Base-by-base conservation (phyloP, 805 yeast genomes). In the Barnettozyma vustinii region DNA sequence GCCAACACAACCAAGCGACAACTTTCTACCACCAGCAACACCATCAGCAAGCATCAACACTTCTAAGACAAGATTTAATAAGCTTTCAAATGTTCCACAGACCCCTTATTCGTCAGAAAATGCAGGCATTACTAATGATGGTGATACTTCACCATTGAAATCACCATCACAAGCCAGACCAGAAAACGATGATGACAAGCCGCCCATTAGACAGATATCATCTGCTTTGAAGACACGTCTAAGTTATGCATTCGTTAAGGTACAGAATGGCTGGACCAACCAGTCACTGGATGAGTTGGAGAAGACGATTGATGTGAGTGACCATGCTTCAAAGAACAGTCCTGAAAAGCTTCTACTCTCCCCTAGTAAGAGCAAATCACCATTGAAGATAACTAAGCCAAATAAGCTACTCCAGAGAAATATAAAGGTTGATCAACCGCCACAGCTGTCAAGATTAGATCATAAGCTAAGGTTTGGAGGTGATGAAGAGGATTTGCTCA, bases 151-250 rank as follows among this genome's bases (percentile, higher is more conserved):
- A 2, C 65, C 65, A 6, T 42, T 62, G 37, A 62, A 60, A 26
- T 60, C 64, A 0, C 65, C 65, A 4, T 48, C 59, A n/a, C 54
- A 52, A 7, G 12, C 40, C 4, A 30, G 25, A 5, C 52, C 50
- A 3, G 60, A 60, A 9, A 62, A 60, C 26, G 56, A 50, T 12
- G 64, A 53, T 18, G 60, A 56, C 12, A 61, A 57, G 33, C 69
- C 69, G 37, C 74, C 74, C 10, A 70, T 70, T 13, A 61, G 73
- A 44, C 69, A 68, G 42, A 64, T 71, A 18, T 70, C 75, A 0
- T 63, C 68, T 20, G 67, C 66, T 49, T 57, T 72, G 37, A 68
- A 67, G 49, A 68, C 74, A 13, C 59, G 75, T 48, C 55, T 72
- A 15, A 69, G 68, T 47, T 69, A 70, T 55, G 76, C 76, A 1